Percentiles rank a stretch among this genome's conserved stretches.
These are phyloP conservation scores for Musa acuminata DNA, from an alignment of 176 grass and related monocot genomes.

Conservation along the genomic window DNA sequence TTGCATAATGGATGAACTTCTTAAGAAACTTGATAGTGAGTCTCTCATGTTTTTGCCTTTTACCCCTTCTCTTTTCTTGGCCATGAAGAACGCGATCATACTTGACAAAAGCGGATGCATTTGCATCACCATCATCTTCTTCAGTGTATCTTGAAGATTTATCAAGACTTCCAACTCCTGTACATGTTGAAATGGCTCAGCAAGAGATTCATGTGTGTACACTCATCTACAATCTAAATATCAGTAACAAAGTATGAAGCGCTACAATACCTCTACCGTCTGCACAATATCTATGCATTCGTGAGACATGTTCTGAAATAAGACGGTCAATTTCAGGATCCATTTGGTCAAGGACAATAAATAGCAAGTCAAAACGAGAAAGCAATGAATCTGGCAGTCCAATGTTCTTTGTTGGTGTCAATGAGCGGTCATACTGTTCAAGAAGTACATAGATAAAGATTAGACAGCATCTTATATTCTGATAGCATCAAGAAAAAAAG, in stretches of 20 bases:
- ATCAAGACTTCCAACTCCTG: slow-evolving; percentile 43
- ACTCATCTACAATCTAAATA: slow-evolving; percentile 6
- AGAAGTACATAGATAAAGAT: slow-evolving; percentile 14
- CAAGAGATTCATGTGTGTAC: slow-evolving; percentile 13
- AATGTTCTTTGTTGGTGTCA: slow-evolving; percentile 96
- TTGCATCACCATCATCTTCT: slow-evolving; percentile 75
- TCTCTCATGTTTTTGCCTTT: slow-evolving; percentile 77
- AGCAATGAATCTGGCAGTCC: slow-evolving; percentile 93
- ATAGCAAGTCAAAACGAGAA: slow-evolving; percentile 98
- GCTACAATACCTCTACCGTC: slow-evolving; percentile 67
- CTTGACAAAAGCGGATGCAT: slow-evolving; percentile 82
- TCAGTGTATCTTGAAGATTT: slow-evolving; percentile 56
- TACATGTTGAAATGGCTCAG: slow-evolving; percentile 20
- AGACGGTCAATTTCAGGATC: slow-evolving; percentile 90
- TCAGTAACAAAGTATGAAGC: slow-evolving; percentile 16
- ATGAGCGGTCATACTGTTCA: slow-evolving; percentile 76
- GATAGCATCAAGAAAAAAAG: not conserved
- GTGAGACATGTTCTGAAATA: slow-evolving; percentile 85
- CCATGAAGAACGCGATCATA: slow-evolving; percentile 94
- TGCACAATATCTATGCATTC: slow-evolving; percentile 95
- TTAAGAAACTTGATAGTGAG: slow-evolving; percentile 86
- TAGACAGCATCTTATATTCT: slow-evolving; percentile 5
- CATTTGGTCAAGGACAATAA: slow-evolving; percentile 99
- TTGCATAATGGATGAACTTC: slow-evolving; percentile 98
- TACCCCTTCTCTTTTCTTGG: slow-evolving; percentile 78